A percentile compares a stretch with the other conserved stretches of the same genome.
phyloP scores from a whole-genome alignment of 345 rosid species.

The Psidium guajava region DNA sequence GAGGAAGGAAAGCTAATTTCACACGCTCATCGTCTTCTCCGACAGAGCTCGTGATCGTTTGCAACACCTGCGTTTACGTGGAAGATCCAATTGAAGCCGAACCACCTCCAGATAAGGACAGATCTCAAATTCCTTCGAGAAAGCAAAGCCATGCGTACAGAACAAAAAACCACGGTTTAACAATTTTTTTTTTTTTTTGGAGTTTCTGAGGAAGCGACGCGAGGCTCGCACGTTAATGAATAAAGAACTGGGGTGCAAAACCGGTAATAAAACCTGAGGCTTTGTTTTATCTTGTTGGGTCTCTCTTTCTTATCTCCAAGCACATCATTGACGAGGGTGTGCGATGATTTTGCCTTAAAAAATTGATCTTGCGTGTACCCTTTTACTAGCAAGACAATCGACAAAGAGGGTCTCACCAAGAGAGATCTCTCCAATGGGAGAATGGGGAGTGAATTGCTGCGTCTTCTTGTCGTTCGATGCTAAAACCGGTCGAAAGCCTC shows the following conservation, averaged over 20 bases:
- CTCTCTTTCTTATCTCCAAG: neutral
- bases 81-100: neutral
- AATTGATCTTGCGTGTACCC: neutral
- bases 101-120: neutral
- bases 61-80: neutral
- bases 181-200: neutral
- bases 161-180: neutral
- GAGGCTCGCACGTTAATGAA: neutral
- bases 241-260: neutral
- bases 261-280: neutral
- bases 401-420: neutral
- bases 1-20: neutral
- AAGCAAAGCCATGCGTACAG: neutral
- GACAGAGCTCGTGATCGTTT: neutral
- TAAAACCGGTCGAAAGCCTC: slow-evolving; percentile 5
- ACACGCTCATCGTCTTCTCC: neutral
- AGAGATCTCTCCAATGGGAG: slow-evolving; percentile 6
- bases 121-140: neutral
- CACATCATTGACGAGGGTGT: neutral
- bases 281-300: neutral
- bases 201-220: neutral
- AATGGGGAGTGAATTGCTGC: slow-evolving; percentile 1
- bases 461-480: slow-evolving; percentile 12
- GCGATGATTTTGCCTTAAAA: neutral
- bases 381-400: neutral